A percentile compares a stretch with the other conserved stretches of the same genome.
These are phyloP conservation scores for Juglanconis oblonga DNA, from an alignment of 2,329 filamentous ascomycete species.

Conservation along the genomic window DNA sequence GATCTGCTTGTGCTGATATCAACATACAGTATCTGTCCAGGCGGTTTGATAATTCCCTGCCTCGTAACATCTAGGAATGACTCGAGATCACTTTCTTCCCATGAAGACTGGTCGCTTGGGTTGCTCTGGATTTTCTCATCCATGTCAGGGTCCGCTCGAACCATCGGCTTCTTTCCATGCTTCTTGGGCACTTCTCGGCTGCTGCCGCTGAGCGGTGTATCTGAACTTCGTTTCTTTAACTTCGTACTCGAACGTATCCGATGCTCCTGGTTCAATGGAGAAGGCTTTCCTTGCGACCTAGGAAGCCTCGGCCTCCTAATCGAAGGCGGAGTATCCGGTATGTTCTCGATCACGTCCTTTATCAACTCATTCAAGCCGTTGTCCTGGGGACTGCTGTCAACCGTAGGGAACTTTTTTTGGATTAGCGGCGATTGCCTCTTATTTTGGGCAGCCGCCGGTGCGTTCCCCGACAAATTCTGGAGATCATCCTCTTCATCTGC, in stretches of 20 bases:
- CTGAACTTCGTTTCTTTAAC: not conserved
- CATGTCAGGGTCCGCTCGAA: not conserved
- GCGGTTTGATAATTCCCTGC: not conserved
- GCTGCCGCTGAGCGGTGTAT: not conserved
- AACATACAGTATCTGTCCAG: slow-evolving; percentile 8
- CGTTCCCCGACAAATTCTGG: slow-evolving; percentile 12
- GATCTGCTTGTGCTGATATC: slow-evolving; percentile 6
- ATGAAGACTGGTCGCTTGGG: not conserved
- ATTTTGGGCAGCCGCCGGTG: not conserved
- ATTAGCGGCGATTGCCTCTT: slow-evolving; percentile 9
- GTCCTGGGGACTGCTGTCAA: slow-evolving; percentile 15
- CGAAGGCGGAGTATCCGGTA: slow-evolving; percentile 8
- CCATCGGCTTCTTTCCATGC: not conserved
- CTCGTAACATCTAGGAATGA: slow-evolving; percentile 7
- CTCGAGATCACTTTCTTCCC: slow-evolving; percentile 2
- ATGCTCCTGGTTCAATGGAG: not conserved
- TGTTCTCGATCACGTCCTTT: slow-evolving; percentile 13
- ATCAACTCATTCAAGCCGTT: slow-evolving; percentile 11
- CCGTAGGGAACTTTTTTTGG: slow-evolving; percentile 7
- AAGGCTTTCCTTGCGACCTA: not conserved
- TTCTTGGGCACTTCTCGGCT: not conserved
- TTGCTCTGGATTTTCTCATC: not conserved
- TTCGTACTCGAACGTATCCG: not conserved
- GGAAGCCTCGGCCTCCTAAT: not conserved
- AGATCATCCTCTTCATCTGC: slow-evolving; percentile 32